Conservation (phyloP, 192 early-diverging fungal species). For the Coemansia erecta region DNA sequence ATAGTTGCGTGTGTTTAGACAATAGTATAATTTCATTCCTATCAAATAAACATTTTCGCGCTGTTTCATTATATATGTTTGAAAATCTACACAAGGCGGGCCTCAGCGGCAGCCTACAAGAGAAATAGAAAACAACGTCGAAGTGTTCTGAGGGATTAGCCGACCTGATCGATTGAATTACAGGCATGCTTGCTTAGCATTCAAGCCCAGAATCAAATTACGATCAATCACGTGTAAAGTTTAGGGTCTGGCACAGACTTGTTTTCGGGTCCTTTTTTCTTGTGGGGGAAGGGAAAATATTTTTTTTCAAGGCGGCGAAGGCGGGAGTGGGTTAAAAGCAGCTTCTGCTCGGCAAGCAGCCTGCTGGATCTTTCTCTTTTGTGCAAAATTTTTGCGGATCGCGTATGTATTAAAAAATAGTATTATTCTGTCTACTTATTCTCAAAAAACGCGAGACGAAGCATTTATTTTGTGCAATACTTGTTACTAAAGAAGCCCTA, state of each 20-base stretch:
- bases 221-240: constrained; percentile 13
- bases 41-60: too few relatives aligned
- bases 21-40: too few relatives aligned
- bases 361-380: constrained; percentile 39
- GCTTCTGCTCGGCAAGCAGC: constrained; percentile 5
- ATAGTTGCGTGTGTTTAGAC: too few relatives aligned
- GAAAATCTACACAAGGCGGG: too few relatives aligned
- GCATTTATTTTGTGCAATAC: constrained; percentile 34
- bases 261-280: neutral
- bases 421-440: constrained; percentile 19
- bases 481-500: constrained; percentile 14
- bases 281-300: neutral
- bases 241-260: constrained; percentile 6
- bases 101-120: too few relatives aligned
- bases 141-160: too few relatives aligned
- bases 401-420: constrained; percentile 47
- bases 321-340: constrained; percentile 9
- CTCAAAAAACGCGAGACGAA: constrained; percentile 45
- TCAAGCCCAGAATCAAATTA: neutral
- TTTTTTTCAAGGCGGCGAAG: constrained; percentile 4
- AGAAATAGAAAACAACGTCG: too few relatives aligned
- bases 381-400: constrained; percentile 56
- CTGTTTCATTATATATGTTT: too few relatives aligned
- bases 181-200: too few relatives aligned
- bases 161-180: too few relatives aligned